Evolutionary conservation across 177 flowering plant species (phyloP).

Genomic region (Vitis hybrid): DNA sequence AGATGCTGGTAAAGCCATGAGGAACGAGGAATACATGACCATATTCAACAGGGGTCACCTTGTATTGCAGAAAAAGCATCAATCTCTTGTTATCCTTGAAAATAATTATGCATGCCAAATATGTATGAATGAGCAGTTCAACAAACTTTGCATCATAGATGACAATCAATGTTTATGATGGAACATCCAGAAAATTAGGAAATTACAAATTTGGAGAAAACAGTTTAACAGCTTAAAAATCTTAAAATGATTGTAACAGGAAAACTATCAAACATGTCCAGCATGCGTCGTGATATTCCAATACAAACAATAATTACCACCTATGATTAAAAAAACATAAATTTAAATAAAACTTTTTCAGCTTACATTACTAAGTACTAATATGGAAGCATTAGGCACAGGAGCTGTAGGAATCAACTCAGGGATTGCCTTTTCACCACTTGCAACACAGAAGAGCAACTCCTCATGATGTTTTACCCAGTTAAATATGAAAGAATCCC

Average conservation of each 20-base stretch:
- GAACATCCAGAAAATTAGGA: not conserved
- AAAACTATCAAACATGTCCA: not conserved
- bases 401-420: constrained; percentile 27
- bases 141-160: constrained; percentile 3
- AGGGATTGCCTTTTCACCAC: constrained; percentile 22
- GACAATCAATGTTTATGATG: not conserved
- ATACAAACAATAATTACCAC: not conserved
- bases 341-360: not conserved
- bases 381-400: constrained; percentile 25
- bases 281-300: not conserved
- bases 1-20: not conserved
- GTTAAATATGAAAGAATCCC: constrained; percentile 11
- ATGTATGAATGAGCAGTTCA: not conserved
- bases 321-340: not conserved
- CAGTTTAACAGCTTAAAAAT: not conserved
- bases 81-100: not conserved
- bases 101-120: not conserved
- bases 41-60: constrained; percentile 39
- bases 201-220: not conserved
- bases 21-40: constrained; percentile 42
- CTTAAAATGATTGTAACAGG: too few species aligned
- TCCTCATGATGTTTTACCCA: constrained; percentile 18
- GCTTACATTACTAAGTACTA: constrained; percentile 30
- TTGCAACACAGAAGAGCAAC: constrained; percentile 27
- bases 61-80: constrained; percentile 6